Percentiles rank a stretch among this genome's conserved stretches.
Evolutionary conservation across 2,329 filamentous ascomycete genomes (phyloP).

Genomic region (Escovopsis sp.): DNA sequence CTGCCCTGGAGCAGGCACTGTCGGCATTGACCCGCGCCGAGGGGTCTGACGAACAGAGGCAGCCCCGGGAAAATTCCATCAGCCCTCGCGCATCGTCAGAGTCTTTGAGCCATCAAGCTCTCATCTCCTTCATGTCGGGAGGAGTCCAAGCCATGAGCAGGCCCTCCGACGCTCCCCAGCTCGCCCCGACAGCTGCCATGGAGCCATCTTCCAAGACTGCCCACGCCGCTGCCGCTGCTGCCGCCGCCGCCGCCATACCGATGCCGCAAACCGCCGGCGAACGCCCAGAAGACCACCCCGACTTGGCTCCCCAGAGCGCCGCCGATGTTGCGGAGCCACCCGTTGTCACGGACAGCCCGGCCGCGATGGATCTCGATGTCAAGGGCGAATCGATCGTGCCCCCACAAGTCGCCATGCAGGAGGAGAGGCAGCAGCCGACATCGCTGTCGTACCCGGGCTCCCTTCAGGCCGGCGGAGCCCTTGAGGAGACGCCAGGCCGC

Average conservation of each 20-base stretch:
- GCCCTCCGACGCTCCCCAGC: constrained; percentile 35
- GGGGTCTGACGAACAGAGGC: constrained; percentile 38
- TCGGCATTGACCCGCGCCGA: constrained; percentile 37
- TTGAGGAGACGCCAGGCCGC: constrained; percentile 31
- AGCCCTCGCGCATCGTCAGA: constrained; percentile 33
- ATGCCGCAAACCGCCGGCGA: constrained; percentile 19
- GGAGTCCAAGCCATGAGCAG: constrained; percentile 39
- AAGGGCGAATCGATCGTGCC: constrained; percentile 21
- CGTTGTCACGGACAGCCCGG: constrained; percentile 33
- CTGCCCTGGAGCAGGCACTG: constrained; percentile 28
- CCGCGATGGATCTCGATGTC: constrained; percentile 39
- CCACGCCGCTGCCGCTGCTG: constrained; percentile 8
- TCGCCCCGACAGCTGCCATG: constrained; percentile 28
- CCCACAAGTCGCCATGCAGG: constrained; percentile 31
- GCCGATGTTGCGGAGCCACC: constrained; percentile 27
- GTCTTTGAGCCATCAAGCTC: constrained; percentile 37
- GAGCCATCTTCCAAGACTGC: constrained; percentile 24
- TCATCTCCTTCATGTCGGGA: constrained; percentile 40
- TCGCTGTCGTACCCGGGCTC: constrained; percentile 42
- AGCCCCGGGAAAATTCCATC: constrained; percentile 26
- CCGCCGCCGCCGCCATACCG: constrained; percentile 9
- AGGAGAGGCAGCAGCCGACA: constrained; percentile 33
- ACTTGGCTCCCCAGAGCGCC: constrained; percentile 30
- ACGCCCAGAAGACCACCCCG: constrained; percentile 23
- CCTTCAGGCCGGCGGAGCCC: constrained; percentile 26